Conservation (phyloP, 306 rosid genomes). For the Acacia confusa region DNA sequence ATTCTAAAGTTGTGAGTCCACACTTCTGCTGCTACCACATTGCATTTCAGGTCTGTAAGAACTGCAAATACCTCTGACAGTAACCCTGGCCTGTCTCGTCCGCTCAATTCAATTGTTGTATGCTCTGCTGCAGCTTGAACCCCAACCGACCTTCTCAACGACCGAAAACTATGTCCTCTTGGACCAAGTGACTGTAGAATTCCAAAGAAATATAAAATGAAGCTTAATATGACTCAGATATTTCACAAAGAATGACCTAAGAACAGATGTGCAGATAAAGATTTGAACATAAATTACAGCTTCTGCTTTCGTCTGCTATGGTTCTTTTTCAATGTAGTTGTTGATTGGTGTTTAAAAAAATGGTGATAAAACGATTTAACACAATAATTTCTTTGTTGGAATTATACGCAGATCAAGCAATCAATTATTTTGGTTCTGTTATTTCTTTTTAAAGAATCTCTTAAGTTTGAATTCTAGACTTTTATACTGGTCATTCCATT, state of each 20-base stretch:
- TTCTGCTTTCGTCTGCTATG: conserved; percentile 16
- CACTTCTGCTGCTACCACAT: conserved; percentile 95
- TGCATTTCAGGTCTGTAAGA: conserved; percentile 88
- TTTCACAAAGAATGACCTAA: conserved; percentile 11
- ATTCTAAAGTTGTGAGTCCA: conserved; percentile 98
- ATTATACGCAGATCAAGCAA: not conserved
- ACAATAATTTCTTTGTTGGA: conserved; percentile 1
- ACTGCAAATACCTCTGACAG: conserved; percentile 98
- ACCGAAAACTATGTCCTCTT: conserved; percentile 68
- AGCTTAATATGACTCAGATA: conserved; percentile 1
- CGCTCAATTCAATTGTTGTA: conserved; percentile 84
- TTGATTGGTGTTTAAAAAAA: conserved; percentile 15
- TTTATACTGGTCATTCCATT: not conserved
- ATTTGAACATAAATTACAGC: conserved; percentile 19
- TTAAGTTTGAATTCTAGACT: not conserved
- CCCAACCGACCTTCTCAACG: conserved; percentile 89
- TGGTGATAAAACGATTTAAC: conserved; percentile 7
- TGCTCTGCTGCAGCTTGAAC: conserved; percentile 78
- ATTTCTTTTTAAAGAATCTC: not conserved
- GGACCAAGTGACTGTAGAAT: conserved; percentile 80
- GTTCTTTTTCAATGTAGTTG: conserved; percentile 24
- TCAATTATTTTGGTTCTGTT: not conserved
- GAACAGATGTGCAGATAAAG: not conserved
- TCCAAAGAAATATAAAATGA: not conserved
- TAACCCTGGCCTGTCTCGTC: conserved; percentile 91